These are phyloP conservation scores for Cytospora chrysosperma DNA, from an alignment of 2,329 filamentous ascomycete genomes.

Conservation along the genomic window DNA sequence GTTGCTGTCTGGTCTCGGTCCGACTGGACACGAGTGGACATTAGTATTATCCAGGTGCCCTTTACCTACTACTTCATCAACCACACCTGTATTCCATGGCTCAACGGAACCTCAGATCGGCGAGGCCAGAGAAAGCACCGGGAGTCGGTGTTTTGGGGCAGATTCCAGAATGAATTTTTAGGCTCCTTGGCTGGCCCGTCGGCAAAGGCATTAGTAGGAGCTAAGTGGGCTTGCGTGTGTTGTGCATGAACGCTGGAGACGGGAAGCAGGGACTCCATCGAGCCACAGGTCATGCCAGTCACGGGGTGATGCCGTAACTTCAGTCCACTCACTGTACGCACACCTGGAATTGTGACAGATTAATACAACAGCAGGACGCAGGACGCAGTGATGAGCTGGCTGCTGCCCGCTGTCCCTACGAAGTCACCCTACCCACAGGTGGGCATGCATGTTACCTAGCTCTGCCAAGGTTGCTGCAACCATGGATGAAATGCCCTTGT, in stretches of 20 bases:
- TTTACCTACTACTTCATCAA: background rate
- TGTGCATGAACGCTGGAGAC: constrained; percentile 15
- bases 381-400: background rate
- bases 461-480: background rate
- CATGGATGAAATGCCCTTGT: background rate
- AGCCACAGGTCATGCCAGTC: background rate
- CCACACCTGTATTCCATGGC: too few species aligned
- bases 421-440: background rate
- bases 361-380: background rate
- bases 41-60: background rate
- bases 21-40: too few species aligned
- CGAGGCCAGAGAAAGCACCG: background rate
- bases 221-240: constrained; percentile 4
- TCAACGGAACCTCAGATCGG: background rate
- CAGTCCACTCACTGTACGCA: background rate
- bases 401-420: background rate
- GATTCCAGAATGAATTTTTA: background rate
- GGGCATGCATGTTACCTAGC: background rate
- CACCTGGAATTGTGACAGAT: background rate
- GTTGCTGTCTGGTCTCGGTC: too few species aligned
- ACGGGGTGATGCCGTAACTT: background rate
- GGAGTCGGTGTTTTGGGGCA: background rate
- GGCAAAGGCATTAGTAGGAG: constrained; percentile 3
- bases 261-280: constrained; percentile 5
- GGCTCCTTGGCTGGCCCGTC: background rate